Conservation (phyloP, 139 green algal species). For the Chlorella sp. region DNA sequence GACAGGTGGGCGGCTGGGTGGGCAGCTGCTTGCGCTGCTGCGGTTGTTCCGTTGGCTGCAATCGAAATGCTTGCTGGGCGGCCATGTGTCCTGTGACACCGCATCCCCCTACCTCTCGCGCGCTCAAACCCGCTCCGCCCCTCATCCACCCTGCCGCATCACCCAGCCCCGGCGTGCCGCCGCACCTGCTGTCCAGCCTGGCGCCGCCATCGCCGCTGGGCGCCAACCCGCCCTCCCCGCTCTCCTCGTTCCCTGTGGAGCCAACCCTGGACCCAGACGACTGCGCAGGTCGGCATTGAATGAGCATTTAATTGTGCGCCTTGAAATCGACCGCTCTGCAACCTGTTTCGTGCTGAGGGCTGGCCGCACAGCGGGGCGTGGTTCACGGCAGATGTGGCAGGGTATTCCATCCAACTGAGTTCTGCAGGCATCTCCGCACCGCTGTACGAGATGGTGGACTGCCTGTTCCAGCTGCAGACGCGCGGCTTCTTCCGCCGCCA, state of each 20-base stretch:
- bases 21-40: not conserved
- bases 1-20: not conserved
- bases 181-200: conserved; percentile 4
- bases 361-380: too few species aligned
- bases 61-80: too few species aligned
- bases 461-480: conserved; percentile 69
- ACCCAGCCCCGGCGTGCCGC: not conserved
- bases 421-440: conserved; percentile 61
- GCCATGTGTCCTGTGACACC: too few species aligned
- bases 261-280: conserved; percentile 47
- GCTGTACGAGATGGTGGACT: conserved; percentile 73
- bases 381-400: not conserved
- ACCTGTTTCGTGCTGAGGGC: not conserved
- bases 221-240: not conserved
- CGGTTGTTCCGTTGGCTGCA: too few species aligned
- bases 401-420: not conserved
- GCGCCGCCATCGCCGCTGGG: not conserved
- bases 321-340: too few species aligned
- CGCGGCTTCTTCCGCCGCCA: conserved; percentile 73
- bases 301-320: too few species aligned
- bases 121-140: too few species aligned
- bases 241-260: conserved; percentile 5
- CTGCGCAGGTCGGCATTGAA: conserved; percentile 19
- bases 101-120: too few species aligned
- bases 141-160: too few species aligned